Base-by-base conservation (phyloP, 2,329 filamentous ascomycete species). In the Colletotrichum tropicale region DNA sequence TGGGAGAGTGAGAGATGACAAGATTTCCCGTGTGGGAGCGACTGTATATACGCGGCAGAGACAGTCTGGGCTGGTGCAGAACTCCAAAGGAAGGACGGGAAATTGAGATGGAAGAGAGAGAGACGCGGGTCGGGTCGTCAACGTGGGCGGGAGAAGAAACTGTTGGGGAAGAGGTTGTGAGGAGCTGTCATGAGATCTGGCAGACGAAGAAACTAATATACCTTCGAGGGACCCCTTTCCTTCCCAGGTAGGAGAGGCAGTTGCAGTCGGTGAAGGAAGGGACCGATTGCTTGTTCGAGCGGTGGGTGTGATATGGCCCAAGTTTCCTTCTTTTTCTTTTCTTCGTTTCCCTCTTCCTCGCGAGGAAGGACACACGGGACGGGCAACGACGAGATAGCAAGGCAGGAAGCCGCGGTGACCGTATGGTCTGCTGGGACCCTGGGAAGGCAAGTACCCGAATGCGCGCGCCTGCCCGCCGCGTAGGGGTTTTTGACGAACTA, bases 151-250 rank as follows among this genome's bases (percentile, higher is more conserved):
- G 43, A 68, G 70, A 73, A 60, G 73, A 75, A 68, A 60, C 61
- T 61, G 73, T 65, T 60, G 56, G 21, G 70, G 32, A 21, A 67
- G 43, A 65, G 32, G 24, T 69, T 34, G 28, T 38, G 70, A 65
- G 58, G 36, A 52, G 48, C 36, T 69, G 43, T 73, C 73, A 73
- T 75, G 73, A 68, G 72, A 70, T 73, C 72, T 71, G 72, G 68
- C 68, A 71, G 61, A 73, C 52, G n/a, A 28, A 61, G 56, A 28
- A 66, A 64, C 70, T 75, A 75, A 75, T 75, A 75, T 75, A 75
- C 70, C 65, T 62, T 61, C 66, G 56, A 48, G 66, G 66, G 16
- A 36, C 66, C 56, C 61, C 58, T 32, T 66, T 66, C 38, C 38
- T 43, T 43, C 38, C 38, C 38, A 24, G 61, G 16, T 28, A 43